Base-by-base conservation (phyloP, 2,329 filamentous ascomycete genomes). In the Trichophaea hybrida region DNA sequence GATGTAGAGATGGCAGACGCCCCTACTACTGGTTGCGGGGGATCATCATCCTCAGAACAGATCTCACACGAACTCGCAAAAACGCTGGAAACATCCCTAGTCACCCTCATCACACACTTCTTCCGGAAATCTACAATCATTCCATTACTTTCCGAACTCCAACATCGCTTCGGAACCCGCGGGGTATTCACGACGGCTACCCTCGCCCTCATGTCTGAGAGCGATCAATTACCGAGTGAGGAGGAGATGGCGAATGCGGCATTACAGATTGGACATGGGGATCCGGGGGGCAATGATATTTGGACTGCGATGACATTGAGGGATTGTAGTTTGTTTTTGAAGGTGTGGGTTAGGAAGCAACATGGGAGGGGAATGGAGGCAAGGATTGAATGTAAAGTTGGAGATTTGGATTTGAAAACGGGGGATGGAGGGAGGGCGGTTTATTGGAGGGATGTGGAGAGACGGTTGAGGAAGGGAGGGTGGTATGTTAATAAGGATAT, bases 401-500 rank as follows among this genome's bases (percentile, higher is more conserved):
- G 66, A 6, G 67, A 68, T 57, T 43, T 69, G 6, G 67, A 69
- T 49, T 55, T 67, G 53, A 69, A 69, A 24, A 64, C 64, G 2
- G 67, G 66, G 53, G 66, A 67, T n/a, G 67, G 67, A 6, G 67
- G 65, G 7, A 63, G 66, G 13, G 67, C 65, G 8, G 62, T 67
- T n/a, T 68, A 68, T 52, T 68, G 66, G 66, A 57, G 65, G 35
- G 66, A 68, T 38, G 64, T 66, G 15, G 67, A 69, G 61, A 64
- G 64, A 37, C 59, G 64, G 6, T 55, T 69, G 35, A 55, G 66
- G 35, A 61, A 65, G 59, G 67, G 66, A 2, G 67, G 63, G 12
- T 69, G 66, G 66, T 69, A 69, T 61, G 17, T 56, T 31, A 64
- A 65, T 12, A 64, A 59, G 35, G 65, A 61, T 32, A 48, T 61